Conservation (phyloP, 805 yeast genomes). For the Myxozyma monticola region DNA sequence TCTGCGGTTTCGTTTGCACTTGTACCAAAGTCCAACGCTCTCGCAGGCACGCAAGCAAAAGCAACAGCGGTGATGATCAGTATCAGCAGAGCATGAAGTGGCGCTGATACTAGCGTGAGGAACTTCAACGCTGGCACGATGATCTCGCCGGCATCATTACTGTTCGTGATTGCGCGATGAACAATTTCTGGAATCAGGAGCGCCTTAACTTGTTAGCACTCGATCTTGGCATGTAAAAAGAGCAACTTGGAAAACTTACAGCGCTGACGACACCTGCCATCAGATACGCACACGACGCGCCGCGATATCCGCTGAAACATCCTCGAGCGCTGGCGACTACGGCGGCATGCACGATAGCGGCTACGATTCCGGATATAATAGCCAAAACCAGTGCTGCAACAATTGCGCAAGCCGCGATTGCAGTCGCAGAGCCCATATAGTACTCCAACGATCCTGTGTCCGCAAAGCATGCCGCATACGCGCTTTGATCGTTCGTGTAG, state of each 20-base stretch:
- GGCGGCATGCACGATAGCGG: slow-evolving; percentile 1
- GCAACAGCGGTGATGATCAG: slow-evolving; percentile 12
- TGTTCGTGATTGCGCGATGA: slow-evolving; percentile 1
- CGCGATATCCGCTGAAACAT: slow-evolving; percentile 4
- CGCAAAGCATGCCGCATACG: slow-evolving; percentile 15
- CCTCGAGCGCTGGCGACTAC: slow-evolving; percentile 1
- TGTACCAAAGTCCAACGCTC: background rate
- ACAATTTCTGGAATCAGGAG: slow-evolving; percentile 12
- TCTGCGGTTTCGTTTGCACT: background rate
- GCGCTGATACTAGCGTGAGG: slow-evolving; percentile 12
- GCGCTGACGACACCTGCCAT: slow-evolving; percentile 1
- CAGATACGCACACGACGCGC: slow-evolving; percentile 6
- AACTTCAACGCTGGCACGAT: slow-evolving; percentile 4
- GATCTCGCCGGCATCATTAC: background rate
- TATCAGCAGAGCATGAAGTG: slow-evolving; percentile 11
- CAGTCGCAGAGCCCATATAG: slow-evolving; percentile 20
- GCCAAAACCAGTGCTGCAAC: background rate
- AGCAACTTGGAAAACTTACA: slow-evolving; percentile 7
- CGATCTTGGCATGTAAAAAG: background rate
- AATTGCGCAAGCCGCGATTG: slow-evolving; percentile 15
- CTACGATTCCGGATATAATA: slow-evolving; percentile 7
- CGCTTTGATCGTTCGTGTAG: slow-evolving; percentile 20
- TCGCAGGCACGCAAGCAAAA: slow-evolving; percentile 4
- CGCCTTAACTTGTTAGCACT: slow-evolving; percentile 1
- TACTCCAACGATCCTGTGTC: slow-evolving; percentile 13